These are phyloP conservation scores for Kwoniella heveanensis DNA, from an alignment of 768 basidiomycete species.

Conservation along the genomic window DNA sequence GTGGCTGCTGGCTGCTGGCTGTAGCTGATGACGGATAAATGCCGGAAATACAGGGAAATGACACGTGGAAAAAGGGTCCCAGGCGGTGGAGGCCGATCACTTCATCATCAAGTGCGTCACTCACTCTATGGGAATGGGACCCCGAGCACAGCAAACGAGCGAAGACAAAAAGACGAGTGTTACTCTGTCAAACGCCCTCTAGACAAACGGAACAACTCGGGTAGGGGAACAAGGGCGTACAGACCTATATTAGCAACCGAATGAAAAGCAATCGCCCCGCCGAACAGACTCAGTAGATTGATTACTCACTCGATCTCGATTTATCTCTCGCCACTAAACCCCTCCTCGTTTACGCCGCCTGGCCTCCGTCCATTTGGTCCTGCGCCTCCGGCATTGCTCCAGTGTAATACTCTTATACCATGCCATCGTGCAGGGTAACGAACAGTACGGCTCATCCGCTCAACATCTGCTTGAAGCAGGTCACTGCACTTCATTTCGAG, in stretches of 20 bases:
- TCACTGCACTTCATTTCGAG: constrained; percentile 53
- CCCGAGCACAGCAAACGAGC: background rate
- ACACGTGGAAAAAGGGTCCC: background rate
- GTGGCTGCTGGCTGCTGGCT: too few species aligned
- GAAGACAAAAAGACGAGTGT: background rate
- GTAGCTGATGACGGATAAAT: background rate
- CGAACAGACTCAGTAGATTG: too few species aligned
- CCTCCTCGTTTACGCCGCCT: too few species aligned
- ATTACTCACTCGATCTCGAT: too few species aligned
- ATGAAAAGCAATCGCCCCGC: too few species aligned
- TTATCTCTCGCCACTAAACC: too few species aligned
- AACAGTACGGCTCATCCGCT: constrained; percentile 44
- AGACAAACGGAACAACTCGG: too few species aligned
- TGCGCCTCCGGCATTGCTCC: too few species aligned
- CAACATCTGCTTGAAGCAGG: constrained; percentile 52
- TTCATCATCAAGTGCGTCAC: background rate
- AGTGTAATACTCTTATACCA: too few species aligned
- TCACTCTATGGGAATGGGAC: background rate
- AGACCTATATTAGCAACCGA: too few species aligned
- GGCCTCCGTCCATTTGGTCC: background rate
- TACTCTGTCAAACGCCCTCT: too few species aligned
- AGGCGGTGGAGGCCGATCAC: constrained; percentile 2
- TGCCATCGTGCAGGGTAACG: constrained; percentile 50
- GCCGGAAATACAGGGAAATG: constrained; percentile 1
- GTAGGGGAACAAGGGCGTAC: too few species aligned